Conservation (phyloP, 192 early-diverging fungal genomes). For the Umbelopsis sp. region DNA sequence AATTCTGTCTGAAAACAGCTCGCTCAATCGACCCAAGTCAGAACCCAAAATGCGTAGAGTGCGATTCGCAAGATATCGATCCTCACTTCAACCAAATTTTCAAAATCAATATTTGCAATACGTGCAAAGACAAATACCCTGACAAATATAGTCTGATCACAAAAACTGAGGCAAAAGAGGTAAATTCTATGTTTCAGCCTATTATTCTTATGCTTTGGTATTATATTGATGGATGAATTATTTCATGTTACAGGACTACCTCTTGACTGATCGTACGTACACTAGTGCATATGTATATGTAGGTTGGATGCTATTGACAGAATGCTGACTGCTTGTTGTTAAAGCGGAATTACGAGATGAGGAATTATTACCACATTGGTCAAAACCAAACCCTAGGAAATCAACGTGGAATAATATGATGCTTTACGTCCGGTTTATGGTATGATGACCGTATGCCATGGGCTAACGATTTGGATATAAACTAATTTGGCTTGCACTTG, state of each 20-base stretch:
- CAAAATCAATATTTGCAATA: slow-evolving; percentile 70
- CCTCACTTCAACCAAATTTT: slow-evolving; percentile 71
- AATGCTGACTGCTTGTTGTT: not conserved
- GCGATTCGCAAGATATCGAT: slow-evolving; percentile 84
- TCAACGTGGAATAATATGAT: slow-evolving; percentile 98
- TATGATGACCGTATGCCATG: slow-evolving; percentile 19
- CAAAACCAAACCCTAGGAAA: slow-evolving; percentile 93
- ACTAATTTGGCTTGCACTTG: not conserved
- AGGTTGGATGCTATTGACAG: not conserved
- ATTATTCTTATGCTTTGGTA: not conserved
- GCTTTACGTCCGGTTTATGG: slow-evolving; percentile 83
- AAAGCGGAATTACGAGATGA: slow-evolving; percentile 81
- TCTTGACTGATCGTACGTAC: slow-evolving; percentile 84
- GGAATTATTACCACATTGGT: slow-evolving; percentile 78
- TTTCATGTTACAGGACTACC: slow-evolving; percentile 70
- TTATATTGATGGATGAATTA: not conserved
- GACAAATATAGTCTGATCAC: slow-evolving; percentile 94
- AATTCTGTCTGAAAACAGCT: slow-evolving; percentile 33
- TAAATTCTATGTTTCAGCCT: slow-evolving; percentile 22
- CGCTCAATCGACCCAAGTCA: slow-evolving; percentile 50
- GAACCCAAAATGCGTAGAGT: slow-evolving; percentile 80
- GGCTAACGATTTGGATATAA: not conserved
- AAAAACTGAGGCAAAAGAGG: slow-evolving; percentile 91
- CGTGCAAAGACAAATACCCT: slow-evolving; percentile 71
- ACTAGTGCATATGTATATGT: not conserved